A percentile compares a stretch with the other conserved stretches of the same genome.
phyloP scores from a whole-genome alignment of 1,284 basidiomycete genomes.

The Apiotrichum brassicae region DNA sequence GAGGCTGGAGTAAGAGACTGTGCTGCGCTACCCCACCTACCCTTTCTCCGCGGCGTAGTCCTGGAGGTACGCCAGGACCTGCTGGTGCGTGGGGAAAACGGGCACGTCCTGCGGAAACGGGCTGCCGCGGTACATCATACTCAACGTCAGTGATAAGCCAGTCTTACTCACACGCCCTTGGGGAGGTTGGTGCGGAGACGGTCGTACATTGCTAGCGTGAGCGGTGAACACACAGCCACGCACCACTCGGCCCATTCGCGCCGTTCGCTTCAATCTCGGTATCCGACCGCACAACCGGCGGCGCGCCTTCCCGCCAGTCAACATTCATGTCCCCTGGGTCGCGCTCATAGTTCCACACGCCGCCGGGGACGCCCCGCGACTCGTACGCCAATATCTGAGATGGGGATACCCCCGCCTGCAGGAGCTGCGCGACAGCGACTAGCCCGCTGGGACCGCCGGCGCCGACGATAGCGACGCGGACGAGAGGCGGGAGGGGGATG shows the following conservation, averaged over 20 bases:
- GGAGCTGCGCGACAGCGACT: conserved; percentile 43
- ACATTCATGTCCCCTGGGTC: conserved; percentile 14
- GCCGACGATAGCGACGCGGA: conserved; percentile 47
- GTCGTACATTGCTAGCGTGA: conserved; percentile 16
- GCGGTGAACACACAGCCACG: conserved; percentile 8
- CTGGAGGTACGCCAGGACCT: conserved; percentile 18
- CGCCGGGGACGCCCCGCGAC: conserved; percentile 17
- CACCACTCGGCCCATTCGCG: conserved; percentile 16
- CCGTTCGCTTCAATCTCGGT: conserved; percentile 9
- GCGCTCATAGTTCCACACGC: conserved; percentile 24
- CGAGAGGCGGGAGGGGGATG: conserved; percentile 20
- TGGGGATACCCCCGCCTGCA: conserved; percentile 27
- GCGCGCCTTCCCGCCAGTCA: conserved; percentile 10
- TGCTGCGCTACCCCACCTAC: neutral
- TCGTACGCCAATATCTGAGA: conserved; percentile 29
- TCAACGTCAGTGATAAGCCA: neutral
- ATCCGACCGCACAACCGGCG: conserved; percentile 7
- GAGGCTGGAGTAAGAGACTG: conserved; percentile 2
- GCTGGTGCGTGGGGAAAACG: conserved; percentile 16
- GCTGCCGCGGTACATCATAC: conserved; percentile 20
- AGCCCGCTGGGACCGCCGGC: conserved; percentile 46
- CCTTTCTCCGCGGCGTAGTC: conserved; percentile 12
- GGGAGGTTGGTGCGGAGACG: conserved; percentile 39
- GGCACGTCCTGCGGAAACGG: conserved; percentile 19
- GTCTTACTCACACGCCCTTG: conserved; percentile 8